These are phyloP conservation scores for Dictyophora rubrovolvata DNA, from an alignment of 768 basidiomycete species.

Conservation along the genomic window DNA sequence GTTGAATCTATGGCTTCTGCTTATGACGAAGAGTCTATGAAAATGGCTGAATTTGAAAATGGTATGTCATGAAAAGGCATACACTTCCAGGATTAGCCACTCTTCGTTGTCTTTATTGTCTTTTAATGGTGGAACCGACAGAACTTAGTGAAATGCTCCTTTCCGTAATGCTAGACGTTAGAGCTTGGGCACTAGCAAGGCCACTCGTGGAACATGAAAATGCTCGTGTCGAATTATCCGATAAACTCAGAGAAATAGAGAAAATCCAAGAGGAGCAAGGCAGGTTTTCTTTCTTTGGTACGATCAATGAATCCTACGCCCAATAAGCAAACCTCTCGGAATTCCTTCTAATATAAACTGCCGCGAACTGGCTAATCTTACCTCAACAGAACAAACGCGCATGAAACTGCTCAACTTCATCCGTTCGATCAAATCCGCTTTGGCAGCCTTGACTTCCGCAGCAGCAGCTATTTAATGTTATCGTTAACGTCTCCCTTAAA, in stretches of 20 bases:
- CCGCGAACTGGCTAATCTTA: not conserved
- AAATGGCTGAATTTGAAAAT: not conserved
- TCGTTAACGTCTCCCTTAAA: not conserved
- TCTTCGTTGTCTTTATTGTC: not conserved
- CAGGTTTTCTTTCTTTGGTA: constrained; percentile 9
- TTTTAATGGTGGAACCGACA: not conserved
- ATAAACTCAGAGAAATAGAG: not conserved
- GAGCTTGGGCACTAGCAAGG: constrained; percentile 4
- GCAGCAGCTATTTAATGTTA: not conserved
- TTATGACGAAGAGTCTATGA: constrained; percentile 3
- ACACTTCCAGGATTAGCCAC: not conserved
- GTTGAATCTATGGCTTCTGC: not conserved
- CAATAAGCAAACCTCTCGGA: not conserved
- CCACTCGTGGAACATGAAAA: constrained; percentile 4
- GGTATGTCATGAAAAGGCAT: not conserved
- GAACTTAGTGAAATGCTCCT: constrained; percentile 7
- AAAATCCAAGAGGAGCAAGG: constrained; percentile 8
- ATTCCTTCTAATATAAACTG: not conserved
- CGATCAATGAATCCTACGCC: not conserved
- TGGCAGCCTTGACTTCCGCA: constrained; percentile 4
- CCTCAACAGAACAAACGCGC: constrained; percentile 5
- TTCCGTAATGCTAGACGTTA: constrained; percentile 6
- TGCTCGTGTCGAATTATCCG: not conserved
- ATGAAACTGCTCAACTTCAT: constrained; percentile 11
- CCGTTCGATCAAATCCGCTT: constrained; percentile 8